Evolutionary conservation across 2,329 filamentous ascomycete genomes (phyloP), one percentile per base, ranked within the genome.

Genomic region (Colletotrichum godetiae): DNA sequence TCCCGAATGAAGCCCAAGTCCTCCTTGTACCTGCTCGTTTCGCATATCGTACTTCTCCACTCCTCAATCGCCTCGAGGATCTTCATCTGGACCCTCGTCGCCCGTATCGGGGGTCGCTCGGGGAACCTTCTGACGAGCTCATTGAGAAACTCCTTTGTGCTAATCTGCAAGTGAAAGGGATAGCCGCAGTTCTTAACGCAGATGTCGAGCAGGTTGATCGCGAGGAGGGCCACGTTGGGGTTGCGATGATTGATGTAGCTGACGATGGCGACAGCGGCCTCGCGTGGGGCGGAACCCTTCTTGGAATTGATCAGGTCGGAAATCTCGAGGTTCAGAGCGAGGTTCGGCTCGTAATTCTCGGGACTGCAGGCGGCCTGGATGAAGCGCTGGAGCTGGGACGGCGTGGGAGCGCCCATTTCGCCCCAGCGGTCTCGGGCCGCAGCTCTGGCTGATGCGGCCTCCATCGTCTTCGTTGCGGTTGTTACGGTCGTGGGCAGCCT

Each of bases 101-200:
- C 88, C 74, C 97, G 93, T 74, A 97, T 89, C 1, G 96, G 95
- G 58, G 97, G 97, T 29, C 96, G 90, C 85, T 99, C 97, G 60
- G 97, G 97, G 80, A 99, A 99, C 76, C 97, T 91, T 77, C 97
- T 92, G 74, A 99, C 97, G 73, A 99, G 92, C 86, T 99, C 97
- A 85, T 99, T 99, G 78, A 99, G 91, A 79, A 99, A 99, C 80
- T 99, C 97, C 83, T 99, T 99, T 77, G 97, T 98, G 83, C 94
- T 95, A 81, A 99, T 98, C 84, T 99, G 97, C 72, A 99, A 91
- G 81, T 99, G 97, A 84, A 99, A 99, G 1, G 97, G 95, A 82
- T 99, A 99, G 78, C 97, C 97, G 88, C 97, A 99, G 86, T 99
- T 99, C 88, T 99, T 99, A 84, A 98, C 97, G 84, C 97, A 98